These are phyloP conservation scores for Kurtzmaniella cleridarum DNA, from an alignment of 805 yeast genomes.

Conservation along the genomic window DNA sequence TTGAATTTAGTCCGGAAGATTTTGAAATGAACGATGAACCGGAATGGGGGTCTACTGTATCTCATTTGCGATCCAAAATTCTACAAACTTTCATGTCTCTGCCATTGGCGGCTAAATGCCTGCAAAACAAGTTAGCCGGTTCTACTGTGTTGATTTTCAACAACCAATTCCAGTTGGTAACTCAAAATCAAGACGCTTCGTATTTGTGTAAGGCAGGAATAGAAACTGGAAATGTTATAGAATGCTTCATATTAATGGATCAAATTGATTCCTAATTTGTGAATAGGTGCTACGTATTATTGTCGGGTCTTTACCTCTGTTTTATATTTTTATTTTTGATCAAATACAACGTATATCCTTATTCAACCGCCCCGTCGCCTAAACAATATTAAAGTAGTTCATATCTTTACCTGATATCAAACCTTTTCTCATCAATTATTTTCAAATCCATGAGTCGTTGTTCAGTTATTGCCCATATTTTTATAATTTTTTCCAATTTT, in stretches of 20 bases:
- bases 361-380: too few species aligned
- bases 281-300: too few species aligned
- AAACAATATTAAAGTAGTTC: too few species aligned
- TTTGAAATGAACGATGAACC: conserved; percentile 54
- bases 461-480: conserved; percentile 63
- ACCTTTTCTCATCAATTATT: conserved; percentile 20
- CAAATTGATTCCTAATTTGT: too few species aligned
- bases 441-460: conserved; percentile 39
- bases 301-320: too few species aligned
- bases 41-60: conserved; percentile 65
- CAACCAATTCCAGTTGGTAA: conserved; percentile 21
- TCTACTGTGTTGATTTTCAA: conserved; percentile 25
- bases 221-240: conserved; percentile 40
- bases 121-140: conserved; percentile 4
- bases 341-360: too few species aligned
- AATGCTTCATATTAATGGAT: conserved; percentile 15
- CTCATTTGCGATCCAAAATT: conserved; percentile 53
- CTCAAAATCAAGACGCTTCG: conserved; percentile 13
- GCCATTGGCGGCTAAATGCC: conserved; percentile 15
- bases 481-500: conserved; percentile 47
- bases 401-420: neutral
- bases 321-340: too few species aligned
- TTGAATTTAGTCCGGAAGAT: conserved; percentile 81
- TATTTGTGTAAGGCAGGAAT: conserved; percentile 34
- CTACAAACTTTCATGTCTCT: conserved; percentile 46